A percentile compares a stretch with the other conserved stretches of the same genome.
These are phyloP conservation scores for Trichoderma endophyticum DNA, from an alignment of 2,329 filamentous ascomycete species.

Conservation along the genomic window DNA sequence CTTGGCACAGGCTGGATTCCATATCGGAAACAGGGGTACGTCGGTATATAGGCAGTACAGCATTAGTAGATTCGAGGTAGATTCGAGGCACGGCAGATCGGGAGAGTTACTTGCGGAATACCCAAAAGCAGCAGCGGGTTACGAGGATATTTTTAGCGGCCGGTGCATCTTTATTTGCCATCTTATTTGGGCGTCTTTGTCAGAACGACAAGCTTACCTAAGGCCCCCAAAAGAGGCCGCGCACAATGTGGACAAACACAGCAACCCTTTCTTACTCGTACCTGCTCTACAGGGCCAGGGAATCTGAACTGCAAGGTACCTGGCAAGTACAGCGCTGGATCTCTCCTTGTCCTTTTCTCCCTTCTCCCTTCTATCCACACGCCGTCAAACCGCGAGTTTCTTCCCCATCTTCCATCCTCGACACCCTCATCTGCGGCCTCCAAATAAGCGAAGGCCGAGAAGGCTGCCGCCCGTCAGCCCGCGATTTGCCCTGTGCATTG, in stretches of 20 bases:
- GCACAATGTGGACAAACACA: neutral
- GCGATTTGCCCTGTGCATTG: neutral
- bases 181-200: neutral
- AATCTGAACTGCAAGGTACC: neutral
- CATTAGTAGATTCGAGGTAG: neutral
- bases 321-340: neutral
- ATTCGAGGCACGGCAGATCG: neutral
- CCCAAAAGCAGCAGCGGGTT: neutral
- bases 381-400: neutral
- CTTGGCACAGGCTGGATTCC: neutral
- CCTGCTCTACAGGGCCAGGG: neutral
- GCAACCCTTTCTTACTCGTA: neutral
- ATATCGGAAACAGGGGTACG: neutral
- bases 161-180: neutral
- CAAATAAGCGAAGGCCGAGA: neutral
- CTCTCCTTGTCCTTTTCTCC: neutral
- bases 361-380: neutral
- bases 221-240: neutral
- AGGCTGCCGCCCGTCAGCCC: neutral
- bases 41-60: neutral
- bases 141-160: neutral
- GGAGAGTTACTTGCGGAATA: neutral
- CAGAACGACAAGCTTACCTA: neutral
- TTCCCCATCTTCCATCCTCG: neutral
- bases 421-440: neutral